These are phyloP conservation scores for Leccinum pellstonianum DNA, from an alignment of 768 basidiomycete genomes.

Conservation along the genomic window DNA sequence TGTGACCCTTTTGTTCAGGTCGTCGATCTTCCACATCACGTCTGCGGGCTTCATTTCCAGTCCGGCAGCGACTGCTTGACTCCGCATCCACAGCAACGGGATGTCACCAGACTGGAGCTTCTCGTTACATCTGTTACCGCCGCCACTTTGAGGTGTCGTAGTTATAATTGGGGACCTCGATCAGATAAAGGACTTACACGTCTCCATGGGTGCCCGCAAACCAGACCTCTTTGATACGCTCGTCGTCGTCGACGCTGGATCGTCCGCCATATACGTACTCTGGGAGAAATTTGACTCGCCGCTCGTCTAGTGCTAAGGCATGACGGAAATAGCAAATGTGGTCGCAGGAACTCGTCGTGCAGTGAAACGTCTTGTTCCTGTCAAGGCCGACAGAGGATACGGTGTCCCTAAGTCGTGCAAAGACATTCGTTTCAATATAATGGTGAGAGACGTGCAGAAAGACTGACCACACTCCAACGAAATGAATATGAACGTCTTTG, in stretches of 20 bases:
- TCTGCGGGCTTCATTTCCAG: constrained; percentile 22
- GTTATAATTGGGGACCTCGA: background rate
- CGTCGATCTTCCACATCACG: constrained; percentile 29
- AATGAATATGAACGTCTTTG: constrained; percentile 38
- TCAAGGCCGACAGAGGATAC: constrained; percentile 45
- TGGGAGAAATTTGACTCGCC: constrained; percentile 47
- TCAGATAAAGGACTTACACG: constrained; percentile 29
- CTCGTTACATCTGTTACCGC: constrained; percentile 29
- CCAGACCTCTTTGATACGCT: constrained; percentile 42
- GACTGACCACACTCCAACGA: constrained; percentile 44
- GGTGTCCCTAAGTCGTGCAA: constrained; percentile 38
- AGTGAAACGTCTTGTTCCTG: constrained; percentile 32
- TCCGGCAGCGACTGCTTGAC: constrained; percentile 28
- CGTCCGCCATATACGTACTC: constrained; percentile 38
- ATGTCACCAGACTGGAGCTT: constrained; percentile 29
- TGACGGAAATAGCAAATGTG: constrained; percentile 43
- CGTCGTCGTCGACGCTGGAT: constrained; percentile 11
- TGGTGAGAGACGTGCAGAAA: background rate
- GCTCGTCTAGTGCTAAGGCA: constrained; percentile 47
- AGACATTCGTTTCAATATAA: background rate
- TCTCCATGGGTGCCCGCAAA: constrained; percentile 42
- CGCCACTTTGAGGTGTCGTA: constrained; percentile 19
- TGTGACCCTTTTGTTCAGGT: constrained; percentile 24
- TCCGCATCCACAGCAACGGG: constrained; percentile 33
- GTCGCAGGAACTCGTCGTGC: constrained; percentile 28